Evolutionary conservation across 805 yeast genomes (phyloP).

Genomic region (Lachancea quebecensis): DNA sequence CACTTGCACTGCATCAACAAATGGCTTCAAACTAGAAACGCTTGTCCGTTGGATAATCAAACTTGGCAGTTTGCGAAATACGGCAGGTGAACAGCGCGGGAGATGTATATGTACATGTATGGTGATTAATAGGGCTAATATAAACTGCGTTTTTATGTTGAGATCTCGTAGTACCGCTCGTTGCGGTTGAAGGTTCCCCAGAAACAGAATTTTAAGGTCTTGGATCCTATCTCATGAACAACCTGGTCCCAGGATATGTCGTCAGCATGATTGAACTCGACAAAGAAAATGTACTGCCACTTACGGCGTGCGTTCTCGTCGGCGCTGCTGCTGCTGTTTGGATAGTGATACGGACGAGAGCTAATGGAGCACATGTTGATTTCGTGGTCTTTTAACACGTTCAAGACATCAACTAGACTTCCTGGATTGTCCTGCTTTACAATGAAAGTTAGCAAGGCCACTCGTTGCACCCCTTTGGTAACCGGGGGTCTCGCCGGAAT

Average conservation of each 20-base stretch:
- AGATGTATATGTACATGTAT: neutral
- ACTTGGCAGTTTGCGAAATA: constrained; percentile 78
- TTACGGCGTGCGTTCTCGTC: constrained; percentile 15
- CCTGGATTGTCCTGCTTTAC: constrained; percentile 66
- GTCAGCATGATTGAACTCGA: constrained; percentile 44
- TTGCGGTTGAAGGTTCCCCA: constrained; percentile 54
- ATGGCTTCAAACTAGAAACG: constrained; percentile 92
- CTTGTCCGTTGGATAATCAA: constrained; percentile 92
- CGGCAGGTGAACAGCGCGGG: constrained; percentile 43
- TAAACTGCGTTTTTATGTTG: neutral
- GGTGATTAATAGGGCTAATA: neutral
- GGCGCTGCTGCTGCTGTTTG: constrained; percentile 28
- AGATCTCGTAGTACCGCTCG: constrained; percentile 31
- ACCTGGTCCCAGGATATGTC: constrained; percentile 27
- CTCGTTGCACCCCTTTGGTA: constrained; percentile 5
- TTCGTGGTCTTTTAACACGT: constrained; percentile 45
- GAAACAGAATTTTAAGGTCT: constrained; percentile 45
- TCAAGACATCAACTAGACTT: constrained; percentile 59
- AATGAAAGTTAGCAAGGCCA: constrained; percentile 60
- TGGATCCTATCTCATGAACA: constrained; percentile 36
- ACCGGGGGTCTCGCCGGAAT: constrained; percentile 10
- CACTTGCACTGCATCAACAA: constrained; percentile 94
- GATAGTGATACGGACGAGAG: constrained; percentile 61
- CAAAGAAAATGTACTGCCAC: constrained; percentile 81
- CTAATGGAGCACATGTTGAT: constrained; percentile 66